Base-by-base conservation (phyloP, 495 filamentous ascomycete genomes). In the Barbatosphaeria neglecta region DNA sequence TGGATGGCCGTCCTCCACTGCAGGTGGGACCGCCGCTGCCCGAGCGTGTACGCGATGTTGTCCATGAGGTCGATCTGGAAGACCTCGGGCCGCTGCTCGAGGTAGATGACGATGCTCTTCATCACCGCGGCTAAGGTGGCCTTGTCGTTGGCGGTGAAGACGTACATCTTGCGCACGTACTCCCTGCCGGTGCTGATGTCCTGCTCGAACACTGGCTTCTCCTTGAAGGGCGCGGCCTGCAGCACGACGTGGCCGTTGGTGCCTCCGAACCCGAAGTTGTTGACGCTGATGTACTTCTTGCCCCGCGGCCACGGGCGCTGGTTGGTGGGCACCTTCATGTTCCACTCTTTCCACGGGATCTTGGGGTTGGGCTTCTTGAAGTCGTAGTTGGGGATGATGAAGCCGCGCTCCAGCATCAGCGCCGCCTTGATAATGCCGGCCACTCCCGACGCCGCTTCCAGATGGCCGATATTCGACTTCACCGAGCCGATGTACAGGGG, bases 381-480 rank as follows among this genome's bases (percentile, higher is more conserved):
- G 31, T 70, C 65, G 37, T 75, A 53, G 57, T 69, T 70, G 13
- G 70, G 65, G 18, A 64, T 57, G 47, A 75, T 65, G 48, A 69
- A 64, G 27, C 68, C 72, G 41, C 68, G 67, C 49, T 81, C 74
- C 3, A 82, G 55, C 64, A 74, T 74, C 51, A 79, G 50, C 1
- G 69, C 63, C 0, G 70, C 68, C 51, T 82, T 82, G 46, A 82
- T 76, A 5, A 82, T 52, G 0, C 68, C 70, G 8, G 73, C 65
- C 43, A 82, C 63, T 9, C 78, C 77, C 35, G 66, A 68, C 9
- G 72, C 65, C 1, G 66, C 75, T 59, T 81, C 78, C 18, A 70
- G 48, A 51, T 82, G 78, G 7, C 78, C 77, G 17, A 81, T 69
- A 46, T 80, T 80, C 0, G 73, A 70, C 53, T 83, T 82, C 1